Evolutionary conservation across 129 eudicot species (phyloP), one percentile per base, ranked within the genome.

Genomic region (Arctium minus): DNA sequence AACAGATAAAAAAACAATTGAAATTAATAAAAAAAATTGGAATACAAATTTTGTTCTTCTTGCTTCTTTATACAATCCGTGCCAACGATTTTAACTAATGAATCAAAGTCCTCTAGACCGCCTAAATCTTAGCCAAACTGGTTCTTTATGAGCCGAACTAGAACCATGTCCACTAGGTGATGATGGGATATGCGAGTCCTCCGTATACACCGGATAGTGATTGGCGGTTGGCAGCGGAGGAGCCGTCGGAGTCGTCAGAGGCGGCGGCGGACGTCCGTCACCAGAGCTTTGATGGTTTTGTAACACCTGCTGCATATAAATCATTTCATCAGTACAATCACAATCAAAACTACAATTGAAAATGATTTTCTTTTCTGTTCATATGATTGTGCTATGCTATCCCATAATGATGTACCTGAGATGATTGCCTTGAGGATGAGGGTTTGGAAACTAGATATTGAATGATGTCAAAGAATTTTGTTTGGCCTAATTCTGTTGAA

Each of bases 401-500:
- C 9, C 17, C 32, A 70, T n/a, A 40, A 38, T 40, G 60, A 44
- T 8, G 27, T 87, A 93, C 97, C 94, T 89, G 89, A 46, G 91
- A 77, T 87, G 67, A n/a, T 42, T 79, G 74, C 8, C 17, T 84
- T 79, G 87, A 84, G 72, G 42, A 4, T 7, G 78, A 82, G 1
- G 93, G 82, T 15, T 81, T 88, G 27, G 90, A 81, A 42, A 88
- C 70, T 22, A 96, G 8, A 77, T 76, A 90, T 1, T 89, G 85
- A 48, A 93, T 17, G 39, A 96, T 53, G 33, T 96, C 88, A 74
- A 96, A 90, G 78, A 93, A 75, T 71, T 91, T 94, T 6, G 92
- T 76, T 53, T 87, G 89, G 5, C 98, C 98, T 82, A 93, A 75
- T 69, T 92, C 89, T 1, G 98, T 86, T 40, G 93, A 96, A 64